These are phyloP conservation scores for Coffea canephora DNA, from an alignment of 257 asterid genomes.

Conservation along the genomic window DNA sequence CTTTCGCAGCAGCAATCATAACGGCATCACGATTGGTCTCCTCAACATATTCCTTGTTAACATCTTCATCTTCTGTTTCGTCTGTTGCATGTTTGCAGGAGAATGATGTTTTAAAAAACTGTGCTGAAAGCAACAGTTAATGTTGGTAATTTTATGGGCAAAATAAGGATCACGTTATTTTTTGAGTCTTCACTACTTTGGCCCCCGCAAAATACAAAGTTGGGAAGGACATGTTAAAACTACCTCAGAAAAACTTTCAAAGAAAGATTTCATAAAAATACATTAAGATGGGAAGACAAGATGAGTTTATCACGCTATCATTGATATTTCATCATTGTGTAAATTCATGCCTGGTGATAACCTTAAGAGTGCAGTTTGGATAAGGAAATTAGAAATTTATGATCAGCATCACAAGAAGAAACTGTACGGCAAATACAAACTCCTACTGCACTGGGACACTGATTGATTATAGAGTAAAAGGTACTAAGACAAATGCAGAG, in stretches of 20 bases:
- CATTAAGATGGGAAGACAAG: not conserved
- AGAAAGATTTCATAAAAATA: not conserved
- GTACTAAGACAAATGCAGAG: not conserved
- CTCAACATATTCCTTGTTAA: slow-evolving; percentile 78
- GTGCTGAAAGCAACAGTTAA: not conserved
- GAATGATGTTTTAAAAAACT: slow-evolving; percentile 18
- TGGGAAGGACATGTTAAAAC: not conserved
- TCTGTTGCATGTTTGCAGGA: slow-evolving; percentile 40
- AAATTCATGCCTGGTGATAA: not conserved
- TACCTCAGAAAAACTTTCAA: not conserved
- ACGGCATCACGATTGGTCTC: slow-evolving; percentile 79
- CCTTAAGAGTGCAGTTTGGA: not conserved
- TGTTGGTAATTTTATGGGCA: not conserved
- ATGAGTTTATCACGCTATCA: not conserved
- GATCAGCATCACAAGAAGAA: not conserved
- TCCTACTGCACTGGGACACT: not conserved
- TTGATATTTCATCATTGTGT: not conserved
- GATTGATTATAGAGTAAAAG: not conserved
- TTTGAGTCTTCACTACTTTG: not conserved
- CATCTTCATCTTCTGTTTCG: slow-evolving; percentile 76
- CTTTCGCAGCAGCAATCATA: slow-evolving; percentile 73
- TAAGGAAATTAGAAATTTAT: not conserved
- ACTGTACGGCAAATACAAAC: not conserved
- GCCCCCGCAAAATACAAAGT: not conserved
- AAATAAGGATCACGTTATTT: not conserved